phyloP scores from a whole-genome alignment of 2,329 filamentous ascomycete genomes.

The Cladosporium halotolerans region DNA sequence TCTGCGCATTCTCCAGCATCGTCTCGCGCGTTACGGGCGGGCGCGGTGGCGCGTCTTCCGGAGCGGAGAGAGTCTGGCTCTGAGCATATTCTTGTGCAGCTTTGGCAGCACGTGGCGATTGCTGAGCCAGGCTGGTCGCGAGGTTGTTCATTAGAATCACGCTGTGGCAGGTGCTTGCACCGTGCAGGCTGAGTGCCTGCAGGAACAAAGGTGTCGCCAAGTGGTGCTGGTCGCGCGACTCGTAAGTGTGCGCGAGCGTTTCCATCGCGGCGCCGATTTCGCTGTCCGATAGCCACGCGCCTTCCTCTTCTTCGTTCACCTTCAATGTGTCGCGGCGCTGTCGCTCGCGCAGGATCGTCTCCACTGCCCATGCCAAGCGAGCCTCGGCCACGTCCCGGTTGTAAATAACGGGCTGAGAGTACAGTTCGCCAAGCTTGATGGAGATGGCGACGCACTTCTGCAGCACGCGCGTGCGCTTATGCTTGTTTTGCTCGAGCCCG shows the following conservation, averaged over 20 bases:
- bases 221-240: conserved; percentile 66
- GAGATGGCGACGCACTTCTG: conserved; percentile 68
- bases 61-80: conserved; percentile 30
- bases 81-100: conserved; percentile 27
- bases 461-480: conserved; percentile 59
- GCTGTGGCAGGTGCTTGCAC: conserved; percentile 63
- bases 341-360: conserved; percentile 69
- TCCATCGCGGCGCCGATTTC: conserved; percentile 71
- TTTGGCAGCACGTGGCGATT: conserved; percentile 36
- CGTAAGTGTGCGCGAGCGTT: conserved; percentile 72
- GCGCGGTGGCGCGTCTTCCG: conserved; percentile 28
- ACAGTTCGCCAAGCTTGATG: conserved; percentile 80
- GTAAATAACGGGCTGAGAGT: conserved; percentile 68
- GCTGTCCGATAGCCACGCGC: conserved; percentile 62
- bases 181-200: conserved; percentile 68
- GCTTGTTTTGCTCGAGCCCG: conserved; percentile 35
- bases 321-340: conserved; percentile 55
- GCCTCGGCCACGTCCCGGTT: conserved; percentile 69
- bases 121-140: conserved; percentile 65
- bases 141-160: conserved; percentile 84
- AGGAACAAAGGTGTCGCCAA: conserved; percentile 81
- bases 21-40: conserved; percentile 48
- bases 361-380: conserved; percentile 71
- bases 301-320: conserved; percentile 59
- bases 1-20: conserved; percentile 62